A percentile compares a stretch with the other conserved stretches of the same genome.
phyloP scores from a whole-genome alignment of 331 rosid genomes.

The Malus hybrid region DNA sequence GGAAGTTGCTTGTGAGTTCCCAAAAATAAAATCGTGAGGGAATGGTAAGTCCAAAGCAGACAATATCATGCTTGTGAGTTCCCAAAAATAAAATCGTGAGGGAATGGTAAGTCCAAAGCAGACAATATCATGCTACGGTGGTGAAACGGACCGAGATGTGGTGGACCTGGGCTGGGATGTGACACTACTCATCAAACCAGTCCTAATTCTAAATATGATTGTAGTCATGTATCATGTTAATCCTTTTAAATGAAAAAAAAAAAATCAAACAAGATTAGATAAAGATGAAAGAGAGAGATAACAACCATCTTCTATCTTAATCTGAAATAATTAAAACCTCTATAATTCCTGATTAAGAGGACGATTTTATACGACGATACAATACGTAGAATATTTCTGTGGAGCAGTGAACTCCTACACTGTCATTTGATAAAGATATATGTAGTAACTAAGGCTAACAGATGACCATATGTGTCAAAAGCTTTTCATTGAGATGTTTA shows the following conservation, averaged over 20 bases:
- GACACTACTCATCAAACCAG: neutral
- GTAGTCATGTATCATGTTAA: neutral
- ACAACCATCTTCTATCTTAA: neutral
- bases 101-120: too few relatives aligned
- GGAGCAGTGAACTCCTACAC: conserved; percentile 14
- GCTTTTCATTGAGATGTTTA: conserved; percentile 8
- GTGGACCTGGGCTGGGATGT: too few relatives aligned
- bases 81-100: too few relatives aligned
- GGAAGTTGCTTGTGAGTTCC: too few relatives aligned
- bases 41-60: too few relatives aligned
- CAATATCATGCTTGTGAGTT: too few relatives aligned
- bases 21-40: too few relatives aligned
- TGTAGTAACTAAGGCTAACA: neutral
- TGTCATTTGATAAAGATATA: conserved; percentile 1
- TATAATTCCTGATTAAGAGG: neutral
- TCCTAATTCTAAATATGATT: neutral
- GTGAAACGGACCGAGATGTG: too few relatives aligned
- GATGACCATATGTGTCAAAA: conserved; percentile 11
- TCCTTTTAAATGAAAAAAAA: neutral
- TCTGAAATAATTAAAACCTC: neutral
- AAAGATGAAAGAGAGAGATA: neutral
- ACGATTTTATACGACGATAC: neutral
- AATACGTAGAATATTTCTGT: conserved; percentile 1
- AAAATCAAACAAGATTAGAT: neutral
- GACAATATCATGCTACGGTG: too few relatives aligned